Base-by-base conservation (phyloP, 2,329 filamentous ascomycete genomes). In the Trichoderma harzianum region DNA sequence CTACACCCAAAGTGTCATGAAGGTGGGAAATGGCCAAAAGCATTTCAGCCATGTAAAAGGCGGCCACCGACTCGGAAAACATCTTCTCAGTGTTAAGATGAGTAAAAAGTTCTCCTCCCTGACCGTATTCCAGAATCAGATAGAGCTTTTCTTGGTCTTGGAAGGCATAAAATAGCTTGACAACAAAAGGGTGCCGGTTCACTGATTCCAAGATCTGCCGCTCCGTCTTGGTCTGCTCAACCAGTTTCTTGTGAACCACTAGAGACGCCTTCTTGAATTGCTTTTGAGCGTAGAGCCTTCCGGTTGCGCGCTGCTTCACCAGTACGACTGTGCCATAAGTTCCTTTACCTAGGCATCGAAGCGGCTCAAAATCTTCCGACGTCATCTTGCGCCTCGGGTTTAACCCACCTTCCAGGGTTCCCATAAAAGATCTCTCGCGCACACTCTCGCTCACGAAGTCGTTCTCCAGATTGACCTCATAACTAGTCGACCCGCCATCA, bases 21-120 rank as follows among this genome's bases (percentile, higher is more conserved):
- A 99, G 88, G 81, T 99, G 95, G 47, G 95, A 93, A 61, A 99
- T 88, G 34, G 96, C 97, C 28, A 99, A 89, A 5, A 97, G 90
- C 90, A 99, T 97, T 83, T 99, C 95, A 0, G 94, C 97, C 93
- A 98, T 97, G 87, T 99, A 99, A 82, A 98, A 99, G 1, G 95
- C 93, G 0, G 95, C 93, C 2, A 92, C 92, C 18, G 93, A 87
- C 82, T 98, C 95, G 16, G 92, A 88, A 76, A 99, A 98, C 93
- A 98, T 98, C 80, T 94, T 93, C 81, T 98, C 95, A 75, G 94
- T 92, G 72, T 91, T 93, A 30, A 99, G 87, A 78, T 98, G 95
- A n/a, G 93, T 94, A 80, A 99, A 99, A 7, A 99, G 87, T 82
- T 99, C 97, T 71, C 97, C 96, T 47, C 97, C 97, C 81, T 97